Percentiles rank a stretch among this genome's conserved stretches.
Evolutionary conservation across 2,329 filamentous ascomycete genomes (phyloP).

Genomic region (Trichoderma guizhouense): DNA sequence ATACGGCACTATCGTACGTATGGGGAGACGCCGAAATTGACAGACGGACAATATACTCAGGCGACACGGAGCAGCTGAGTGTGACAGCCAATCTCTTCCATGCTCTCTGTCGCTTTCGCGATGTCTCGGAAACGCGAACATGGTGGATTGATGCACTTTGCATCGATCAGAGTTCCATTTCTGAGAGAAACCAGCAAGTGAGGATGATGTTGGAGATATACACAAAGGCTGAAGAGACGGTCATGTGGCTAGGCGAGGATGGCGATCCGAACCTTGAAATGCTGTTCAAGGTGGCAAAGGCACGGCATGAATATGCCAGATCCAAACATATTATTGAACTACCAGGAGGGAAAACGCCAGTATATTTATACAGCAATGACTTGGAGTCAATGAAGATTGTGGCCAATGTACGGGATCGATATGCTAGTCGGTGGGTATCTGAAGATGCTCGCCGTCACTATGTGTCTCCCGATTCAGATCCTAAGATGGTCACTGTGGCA

Average conservation of each 20-base stretch:
- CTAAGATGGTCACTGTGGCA: neutral
- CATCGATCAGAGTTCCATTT: neutral
- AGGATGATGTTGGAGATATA: neutral
- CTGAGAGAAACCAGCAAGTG: neutral
- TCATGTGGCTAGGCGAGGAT: neutral
- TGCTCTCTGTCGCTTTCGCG: neutral
- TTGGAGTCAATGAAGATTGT: neutral
- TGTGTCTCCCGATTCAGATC: neutral
- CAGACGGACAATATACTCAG: neutral
- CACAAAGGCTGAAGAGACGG: neutral
- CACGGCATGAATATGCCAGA: neutral
- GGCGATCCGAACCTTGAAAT: neutral
- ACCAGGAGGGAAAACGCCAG: neutral
- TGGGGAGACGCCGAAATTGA: neutral
- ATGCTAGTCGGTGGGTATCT: neutral
- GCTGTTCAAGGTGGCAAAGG: neutral
- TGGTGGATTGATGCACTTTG: neutral
- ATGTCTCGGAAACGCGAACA: neutral
- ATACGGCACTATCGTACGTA: neutral
- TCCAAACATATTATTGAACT: neutral
- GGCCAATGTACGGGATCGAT: neutral
- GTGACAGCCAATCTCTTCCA: neutral
- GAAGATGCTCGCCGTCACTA: neutral
- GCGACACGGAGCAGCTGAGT: neutral
- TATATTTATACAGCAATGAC: neutral